Percentiles rank a stretch among this genome's conserved stretches.
Conservation (phyloP, 176 grass and related monocot species). For the Aegilops tauschii region DNA sequence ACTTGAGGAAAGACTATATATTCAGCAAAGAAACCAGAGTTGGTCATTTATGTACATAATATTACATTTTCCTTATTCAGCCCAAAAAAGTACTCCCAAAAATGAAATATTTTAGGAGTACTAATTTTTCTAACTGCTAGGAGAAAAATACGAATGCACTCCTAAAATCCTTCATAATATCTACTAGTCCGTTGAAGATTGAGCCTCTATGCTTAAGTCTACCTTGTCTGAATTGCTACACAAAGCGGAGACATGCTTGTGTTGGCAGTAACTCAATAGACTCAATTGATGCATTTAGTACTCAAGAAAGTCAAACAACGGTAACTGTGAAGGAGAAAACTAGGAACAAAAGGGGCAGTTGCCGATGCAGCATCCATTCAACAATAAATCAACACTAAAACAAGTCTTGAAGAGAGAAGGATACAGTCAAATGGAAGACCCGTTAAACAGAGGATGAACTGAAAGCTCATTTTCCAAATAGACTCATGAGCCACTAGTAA, state of each 20-base stretch:
- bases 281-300: background rate
- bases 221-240: slow-evolving; percentile 1
- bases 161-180: background rate
- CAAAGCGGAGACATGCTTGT: slow-evolving; percentile 21
- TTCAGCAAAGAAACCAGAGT: background rate
- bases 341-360: background rate
- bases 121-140: background rate
- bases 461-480: background rate
- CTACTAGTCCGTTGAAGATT: background rate
- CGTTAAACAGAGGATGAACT: background rate
- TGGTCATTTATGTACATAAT: background rate
- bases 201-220: background rate
- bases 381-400: background rate
- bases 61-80: background rate
- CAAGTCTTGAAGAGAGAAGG: slow-evolving; percentile 1
- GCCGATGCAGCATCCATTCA: background rate
- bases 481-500: background rate
- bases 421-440: slow-evolving; percentile 33
- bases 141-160: background rate
- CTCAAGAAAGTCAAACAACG: slow-evolving; percentile 27
- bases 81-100: background rate
- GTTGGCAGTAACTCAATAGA: slow-evolving; percentile 14
- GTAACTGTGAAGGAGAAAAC: slow-evolving; percentile 20
- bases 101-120: background rate
- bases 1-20: background rate